Conservation (phyloP, 768 basidiomycete species). For the Lactifluus subvellereus region DNA sequence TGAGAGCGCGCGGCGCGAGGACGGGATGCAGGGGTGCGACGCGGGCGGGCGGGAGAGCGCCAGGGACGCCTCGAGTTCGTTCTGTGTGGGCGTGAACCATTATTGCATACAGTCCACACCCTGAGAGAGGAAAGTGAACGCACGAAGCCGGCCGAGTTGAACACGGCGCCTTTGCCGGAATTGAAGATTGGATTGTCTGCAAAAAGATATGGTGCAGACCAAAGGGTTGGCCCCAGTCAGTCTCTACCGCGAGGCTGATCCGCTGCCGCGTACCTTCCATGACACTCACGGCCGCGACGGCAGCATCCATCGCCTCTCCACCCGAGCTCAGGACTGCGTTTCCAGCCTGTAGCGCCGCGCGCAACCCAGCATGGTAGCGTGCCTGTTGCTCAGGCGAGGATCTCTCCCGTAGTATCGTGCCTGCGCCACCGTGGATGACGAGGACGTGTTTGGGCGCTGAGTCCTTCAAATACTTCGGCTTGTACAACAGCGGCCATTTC, state of each 20-base stretch:
- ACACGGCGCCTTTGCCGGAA: constrained; percentile 74
- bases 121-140: constrained; percentile 2
- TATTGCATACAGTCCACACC: not conserved
- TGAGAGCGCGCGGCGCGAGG: constrained; percentile 55
- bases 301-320: constrained; percentile 81
- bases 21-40: constrained; percentile 53
- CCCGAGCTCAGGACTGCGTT: constrained; percentile 55
- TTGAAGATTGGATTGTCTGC: constrained; percentile 79
- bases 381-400: constrained; percentile 58
- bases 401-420: constrained; percentile 51
- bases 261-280: constrained; percentile 47
- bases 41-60: constrained; percentile 76
- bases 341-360: constrained; percentile 53
- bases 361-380: constrained; percentile 51
- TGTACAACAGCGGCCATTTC: constrained; percentile 21
- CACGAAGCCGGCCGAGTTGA: constrained; percentile 76
- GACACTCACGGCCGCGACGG: constrained; percentile 61
- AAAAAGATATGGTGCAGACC: not conserved
- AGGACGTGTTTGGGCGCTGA: constrained; percentile 36
- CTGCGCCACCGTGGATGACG: constrained; percentile 78
- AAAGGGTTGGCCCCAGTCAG: not conserved
- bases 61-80: constrained; percentile 75
- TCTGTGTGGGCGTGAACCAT: constrained; percentile 39
- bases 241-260: not conserved
- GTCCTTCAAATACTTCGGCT: not conserved